Conservation (phyloP, 2,329 filamentous ascomycete genomes). For the Colletotrichum sp. region DNA sequence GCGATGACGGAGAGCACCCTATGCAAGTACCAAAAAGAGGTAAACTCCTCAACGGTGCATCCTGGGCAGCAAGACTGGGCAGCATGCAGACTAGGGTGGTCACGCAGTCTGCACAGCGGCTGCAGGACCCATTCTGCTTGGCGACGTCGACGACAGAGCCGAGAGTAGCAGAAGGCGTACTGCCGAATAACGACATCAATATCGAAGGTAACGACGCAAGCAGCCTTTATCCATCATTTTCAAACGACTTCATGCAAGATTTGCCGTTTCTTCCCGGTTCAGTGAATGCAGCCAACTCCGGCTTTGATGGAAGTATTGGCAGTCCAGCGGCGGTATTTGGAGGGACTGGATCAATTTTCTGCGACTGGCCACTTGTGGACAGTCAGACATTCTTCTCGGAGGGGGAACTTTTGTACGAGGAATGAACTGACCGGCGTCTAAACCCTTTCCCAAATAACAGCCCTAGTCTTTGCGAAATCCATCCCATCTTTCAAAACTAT, state of each 20-base stretch:
- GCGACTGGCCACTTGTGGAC: background rate
- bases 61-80: background rate
- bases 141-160: background rate
- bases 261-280: background rate
- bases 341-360: background rate
- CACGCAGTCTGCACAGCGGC: background rate
- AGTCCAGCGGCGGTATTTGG: background rate
- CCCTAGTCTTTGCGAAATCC: slow-evolving; percentile 21
- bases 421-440: background rate
- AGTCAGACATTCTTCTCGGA: background rate
- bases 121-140: background rate
- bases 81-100: background rate
- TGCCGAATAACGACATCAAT: background rate
- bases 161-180: background rate
- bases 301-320: background rate
- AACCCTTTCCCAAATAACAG: background rate
- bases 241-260: background rate
- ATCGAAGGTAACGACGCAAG: background rate
- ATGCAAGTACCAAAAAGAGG: background rate
- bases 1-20: background rate
- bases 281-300: background rate
- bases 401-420: background rate
- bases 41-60: background rate
- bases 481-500: slow-evolving; percentile 44
- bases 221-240: background rate